Percentiles rank a stretch among this genome's conserved stretches.
These are phyloP conservation scores for Taiozyma sp. DNA, from an alignment of 1,139 yeast genomes.

Conservation along the genomic window DNA sequence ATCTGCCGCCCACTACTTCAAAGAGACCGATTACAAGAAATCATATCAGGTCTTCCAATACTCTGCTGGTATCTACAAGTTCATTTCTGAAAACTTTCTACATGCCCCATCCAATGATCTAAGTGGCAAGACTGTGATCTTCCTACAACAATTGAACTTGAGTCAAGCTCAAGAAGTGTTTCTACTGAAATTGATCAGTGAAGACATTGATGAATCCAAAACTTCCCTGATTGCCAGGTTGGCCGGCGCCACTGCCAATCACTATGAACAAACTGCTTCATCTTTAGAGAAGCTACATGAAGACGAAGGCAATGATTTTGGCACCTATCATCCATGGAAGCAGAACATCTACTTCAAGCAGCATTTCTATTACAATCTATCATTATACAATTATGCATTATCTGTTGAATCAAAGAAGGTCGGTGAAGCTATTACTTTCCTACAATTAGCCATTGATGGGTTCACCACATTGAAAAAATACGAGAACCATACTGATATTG, in stretches of 20 bases:
- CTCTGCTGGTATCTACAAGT: constrained; percentile 74
- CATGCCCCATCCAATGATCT: constrained; percentile 88
- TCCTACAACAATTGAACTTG: constrained; percentile 59
- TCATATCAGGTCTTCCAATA: constrained; percentile 62
- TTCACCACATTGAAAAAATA: constrained; percentile 22
- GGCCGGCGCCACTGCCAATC: constrained; percentile 52
- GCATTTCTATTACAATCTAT: constrained; percentile 40
- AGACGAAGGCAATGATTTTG: constrained; percentile 30
- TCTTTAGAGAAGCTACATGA: constrained; percentile 40
- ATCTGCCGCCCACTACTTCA: constrained; percentile 45
- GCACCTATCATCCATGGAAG: constrained; percentile 39
- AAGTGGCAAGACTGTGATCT: constrained; percentile 60
- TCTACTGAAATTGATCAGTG: constrained; percentile 53
- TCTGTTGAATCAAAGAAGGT: constrained; percentile 41
- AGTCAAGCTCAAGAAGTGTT: constrained; percentile 92
- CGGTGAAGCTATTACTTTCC: constrained; percentile 75
- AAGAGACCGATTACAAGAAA: constrained; percentile 46
- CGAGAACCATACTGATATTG: constrained; percentile 24
- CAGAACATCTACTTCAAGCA: constrained; percentile 37
- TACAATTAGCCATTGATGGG: constrained; percentile 41
- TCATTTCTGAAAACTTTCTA: constrained; percentile 72
- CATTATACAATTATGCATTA: constrained; percentile 35
- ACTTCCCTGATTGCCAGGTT: constrained; percentile 70
- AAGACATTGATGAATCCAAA: constrained; percentile 34
- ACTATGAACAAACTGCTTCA: constrained; percentile 49